These are phyloP conservation scores for Blastobotrys capitulatus DNA, from an alignment of 1,139 yeast genomes.

Conservation along the genomic window DNA sequence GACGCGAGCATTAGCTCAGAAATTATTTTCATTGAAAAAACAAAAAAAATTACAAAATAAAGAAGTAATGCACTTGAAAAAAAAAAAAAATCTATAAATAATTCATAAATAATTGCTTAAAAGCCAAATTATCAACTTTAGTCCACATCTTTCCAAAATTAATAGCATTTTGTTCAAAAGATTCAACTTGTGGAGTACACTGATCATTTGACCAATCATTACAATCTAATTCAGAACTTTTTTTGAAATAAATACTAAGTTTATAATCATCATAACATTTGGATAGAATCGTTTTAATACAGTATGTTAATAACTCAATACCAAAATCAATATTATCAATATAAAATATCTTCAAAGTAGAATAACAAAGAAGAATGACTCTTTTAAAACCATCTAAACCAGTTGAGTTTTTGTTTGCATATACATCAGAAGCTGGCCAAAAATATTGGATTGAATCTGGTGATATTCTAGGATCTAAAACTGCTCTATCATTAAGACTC, in stretches of 20 bases:
- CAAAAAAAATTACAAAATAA: too few relatives aligned
- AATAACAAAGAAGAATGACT: neutral
- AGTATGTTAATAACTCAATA: neutral
- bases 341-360: neutral
- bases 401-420: neutral
- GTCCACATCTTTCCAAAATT: conserved; percentile 1
- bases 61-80: too few relatives aligned
- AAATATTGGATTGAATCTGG: neutral
- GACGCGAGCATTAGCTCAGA: too few relatives aligned
- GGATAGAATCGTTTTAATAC: neutral
- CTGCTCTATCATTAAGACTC: neutral
- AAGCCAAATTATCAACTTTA: neutral
- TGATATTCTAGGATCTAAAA: neutral
- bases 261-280: too few relatives aligned
- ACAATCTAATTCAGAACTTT: neutral
- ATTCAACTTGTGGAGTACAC: neutral
- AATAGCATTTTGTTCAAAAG: neutral
- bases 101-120: conserved; percentile 3
- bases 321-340: neutral
- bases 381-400: neutral
- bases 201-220: neutral
- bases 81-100: too few relatives aligned
- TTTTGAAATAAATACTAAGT: neutral
- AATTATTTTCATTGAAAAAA: too few relatives aligned
- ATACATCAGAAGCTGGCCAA: too few relatives aligned